A percentile compares a stretch with the other conserved stretches of the same genome.
phyloP scores from a whole-genome alignment of 2,329 filamentous ascomycete genomes.

The Fusarium lateritium region DNA sequence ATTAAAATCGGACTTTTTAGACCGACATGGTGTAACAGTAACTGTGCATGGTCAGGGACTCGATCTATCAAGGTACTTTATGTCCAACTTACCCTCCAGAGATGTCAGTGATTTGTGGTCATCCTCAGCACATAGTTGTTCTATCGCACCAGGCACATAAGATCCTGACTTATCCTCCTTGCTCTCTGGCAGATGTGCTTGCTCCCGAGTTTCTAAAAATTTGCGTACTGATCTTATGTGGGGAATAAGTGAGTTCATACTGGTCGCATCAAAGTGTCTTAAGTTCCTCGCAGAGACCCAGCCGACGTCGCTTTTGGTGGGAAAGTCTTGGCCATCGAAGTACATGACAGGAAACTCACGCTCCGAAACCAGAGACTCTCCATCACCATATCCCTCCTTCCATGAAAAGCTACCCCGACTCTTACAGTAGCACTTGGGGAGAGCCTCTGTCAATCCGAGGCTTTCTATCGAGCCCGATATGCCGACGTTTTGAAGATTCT shows the following conservation, averaged over 20 bases:
- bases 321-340: conserved; percentile 27
- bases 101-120: no score
- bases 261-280: conserved; percentile 6
- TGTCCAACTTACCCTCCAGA: no score
- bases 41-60: no score
- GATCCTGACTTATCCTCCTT: no score
- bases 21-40: no score
- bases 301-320: conserved; percentile 25
- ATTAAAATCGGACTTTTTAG: no score
- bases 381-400: conserved; percentile 17
- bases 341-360: conserved; percentile 34
- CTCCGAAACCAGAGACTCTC: conserved; percentile 14
- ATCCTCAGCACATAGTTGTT: no score
- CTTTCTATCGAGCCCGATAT: conserved; percentile 11
- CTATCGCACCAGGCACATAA: no score
- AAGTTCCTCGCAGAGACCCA: conserved; percentile 31
- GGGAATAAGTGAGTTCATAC: conserved; percentile 8
- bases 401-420: conserved; percentile 7
- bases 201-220: conserved; percentile 5
- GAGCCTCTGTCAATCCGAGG: conserved; percentile 1
- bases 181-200: no score
- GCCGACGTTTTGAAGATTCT: conserved; percentile 5
- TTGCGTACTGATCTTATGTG: conserved; percentile 19
- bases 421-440: conserved; percentile 5
- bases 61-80: no score